These are phyloP conservation scores for Phytophthora rubi DNA, from an alignment of 352 stramenopile genomes.

Conservation along the genomic window DNA sequence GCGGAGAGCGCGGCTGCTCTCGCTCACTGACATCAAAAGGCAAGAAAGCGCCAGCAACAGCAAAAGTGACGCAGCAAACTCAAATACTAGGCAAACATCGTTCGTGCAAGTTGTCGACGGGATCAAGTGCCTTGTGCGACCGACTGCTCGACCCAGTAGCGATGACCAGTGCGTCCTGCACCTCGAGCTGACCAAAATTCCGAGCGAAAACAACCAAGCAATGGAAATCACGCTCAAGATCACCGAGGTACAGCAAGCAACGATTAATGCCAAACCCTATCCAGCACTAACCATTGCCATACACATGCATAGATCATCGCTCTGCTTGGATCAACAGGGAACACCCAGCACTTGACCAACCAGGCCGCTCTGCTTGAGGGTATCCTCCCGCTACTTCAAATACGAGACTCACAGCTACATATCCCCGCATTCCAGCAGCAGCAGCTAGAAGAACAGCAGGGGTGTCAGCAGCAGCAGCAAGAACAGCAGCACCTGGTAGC, in stretches of 20 bases:
- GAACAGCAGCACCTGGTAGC: background rate
- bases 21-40: constrained; percentile 6
- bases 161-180: constrained; percentile 30
- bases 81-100: background rate
- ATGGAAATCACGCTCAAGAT: constrained; percentile 38
- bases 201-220: constrained; percentile 19
- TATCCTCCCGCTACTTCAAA: constrained; percentile 30
- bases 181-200: constrained; percentile 18
- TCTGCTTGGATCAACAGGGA: constrained; percentile 18
- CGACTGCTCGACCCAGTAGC: constrained; percentile 10
- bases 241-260: constrained; percentile 26
- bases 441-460: background rate
- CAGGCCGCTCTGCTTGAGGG: constrained; percentile 32
- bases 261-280: background rate
- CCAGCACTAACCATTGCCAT: background rate
- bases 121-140: constrained; percentile 25
- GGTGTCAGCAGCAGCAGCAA: background rate
- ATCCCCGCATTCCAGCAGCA: constrained; percentile 18
- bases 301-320: constrained; percentile 27
- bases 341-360: constrained; percentile 24
- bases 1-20: constrained; percentile 25
- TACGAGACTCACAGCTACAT: constrained; percentile 22
- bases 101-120: constrained; percentile 24
- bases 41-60: constrained; percentile 9
- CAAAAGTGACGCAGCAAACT: constrained; percentile 3